phyloP scores from a whole-genome alignment of 257 asterid genomes.

The Solanum gracilifrons region DNA sequence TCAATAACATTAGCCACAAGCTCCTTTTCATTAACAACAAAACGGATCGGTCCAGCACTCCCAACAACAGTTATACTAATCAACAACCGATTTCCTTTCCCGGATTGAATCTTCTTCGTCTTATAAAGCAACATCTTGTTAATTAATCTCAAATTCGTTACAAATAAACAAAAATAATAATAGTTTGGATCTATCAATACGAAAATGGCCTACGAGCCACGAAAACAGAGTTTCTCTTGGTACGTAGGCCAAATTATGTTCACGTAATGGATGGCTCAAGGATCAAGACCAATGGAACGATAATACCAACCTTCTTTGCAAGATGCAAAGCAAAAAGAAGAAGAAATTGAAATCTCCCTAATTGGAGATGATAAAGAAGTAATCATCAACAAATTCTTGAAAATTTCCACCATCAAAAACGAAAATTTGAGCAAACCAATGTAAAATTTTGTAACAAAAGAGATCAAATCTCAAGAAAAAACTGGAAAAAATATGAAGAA shows the following conservation, averaged over 20 bases:
- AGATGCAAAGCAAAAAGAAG: slow-evolving; percentile 15
- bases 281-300: slow-evolving; percentile 30
- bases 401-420: slow-evolving; percentile 25
- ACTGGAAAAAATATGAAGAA: not conserved
- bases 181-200: not conserved
- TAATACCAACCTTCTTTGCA: slow-evolving; percentile 37
- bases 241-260: not conserved
- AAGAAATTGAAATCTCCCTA: slow-evolving; percentile 10
- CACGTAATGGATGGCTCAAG: not conserved
- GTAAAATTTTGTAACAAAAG: not conserved
- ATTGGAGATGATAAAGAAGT: slow-evolving; percentile 6
- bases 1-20: slow-evolving; percentile 20
- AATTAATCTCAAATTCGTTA: not conserved
- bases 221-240: not conserved
- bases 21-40: slow-evolving; percentile 27
- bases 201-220: not conserved
- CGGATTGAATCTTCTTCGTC: slow-evolving; percentile 23
- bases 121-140: slow-evolving; percentile 15
- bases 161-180: not conserved
- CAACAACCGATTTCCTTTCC: slow-evolving; percentile 21
- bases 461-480: not conserved
- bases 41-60: slow-evolving; percentile 31
- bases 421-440: not conserved
- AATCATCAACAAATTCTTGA: slow-evolving; percentile 11
- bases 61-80: slow-evolving; percentile 30